These are phyloP conservation scores for Penicilliopsis zonata DNA, from an alignment of 495 filamentous ascomycete genomes.

Conservation along the genomic window DNA sequence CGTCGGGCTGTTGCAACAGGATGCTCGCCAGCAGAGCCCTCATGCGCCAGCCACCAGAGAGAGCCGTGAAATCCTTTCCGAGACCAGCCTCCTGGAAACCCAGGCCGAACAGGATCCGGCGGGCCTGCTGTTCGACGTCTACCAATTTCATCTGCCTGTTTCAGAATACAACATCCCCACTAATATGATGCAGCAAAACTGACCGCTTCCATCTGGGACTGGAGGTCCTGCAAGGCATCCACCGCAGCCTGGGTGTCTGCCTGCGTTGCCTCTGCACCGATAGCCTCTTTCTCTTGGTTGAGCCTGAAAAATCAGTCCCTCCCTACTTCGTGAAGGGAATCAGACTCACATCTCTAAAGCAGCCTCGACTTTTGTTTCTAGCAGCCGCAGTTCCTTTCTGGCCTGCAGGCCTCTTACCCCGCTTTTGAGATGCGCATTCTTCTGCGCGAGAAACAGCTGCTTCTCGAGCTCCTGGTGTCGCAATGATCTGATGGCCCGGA, in stretches of 20 bases:
- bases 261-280: conserved; percentile 39
- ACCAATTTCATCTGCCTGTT: conserved; percentile 23
- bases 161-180: not conserved
- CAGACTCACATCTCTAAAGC: conserved; percentile 37
- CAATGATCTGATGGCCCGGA: conserved; percentile 47
- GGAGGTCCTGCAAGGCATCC: conserved; percentile 50
- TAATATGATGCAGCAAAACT: conserved; percentile 11
- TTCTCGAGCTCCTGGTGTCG: conserved; percentile 45
- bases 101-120: conserved; percentile 52
- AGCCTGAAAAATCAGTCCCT: conserved; percentile 35
- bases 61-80: conserved; percentile 39
- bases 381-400: conserved; percentile 51
- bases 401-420: conserved; percentile 62
- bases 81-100: conserved; percentile 56
- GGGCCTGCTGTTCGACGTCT: conserved; percentile 45
- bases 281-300: conserved; percentile 39
- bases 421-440: conserved; percentile 59
- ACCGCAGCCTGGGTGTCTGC: conserved; percentile 50
- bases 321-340: conserved; percentile 1
- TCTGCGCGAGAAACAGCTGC: conserved; percentile 53
- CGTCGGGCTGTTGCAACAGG: conserved; percentile 58
- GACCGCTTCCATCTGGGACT: conserved; percentile 41
- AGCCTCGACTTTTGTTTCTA: conserved; percentile 49
- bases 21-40: conserved; percentile 53
- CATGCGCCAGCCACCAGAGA: conserved; percentile 78